Evolutionary conservation across 306 rosid genomes (phyloP).

Genomic region (Quercus cerris): DNA sequence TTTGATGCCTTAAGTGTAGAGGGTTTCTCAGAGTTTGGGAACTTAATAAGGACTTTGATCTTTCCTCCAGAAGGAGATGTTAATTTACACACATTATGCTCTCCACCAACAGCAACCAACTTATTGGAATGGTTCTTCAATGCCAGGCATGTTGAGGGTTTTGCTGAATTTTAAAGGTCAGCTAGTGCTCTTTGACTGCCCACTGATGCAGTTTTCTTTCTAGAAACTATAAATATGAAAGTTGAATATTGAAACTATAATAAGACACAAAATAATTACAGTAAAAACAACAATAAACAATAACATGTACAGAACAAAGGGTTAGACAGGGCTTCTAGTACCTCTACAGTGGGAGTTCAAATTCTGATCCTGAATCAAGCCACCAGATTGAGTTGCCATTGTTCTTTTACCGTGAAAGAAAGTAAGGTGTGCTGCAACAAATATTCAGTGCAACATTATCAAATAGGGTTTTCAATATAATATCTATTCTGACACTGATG

Average conservation of each 20-base stretch:
- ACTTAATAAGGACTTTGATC: neutral
- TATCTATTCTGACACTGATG: too few species aligned
- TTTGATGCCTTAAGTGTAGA: neutral
- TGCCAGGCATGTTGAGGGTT: neutral
- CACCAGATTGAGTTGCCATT: neutral
- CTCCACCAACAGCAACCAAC: neutral
- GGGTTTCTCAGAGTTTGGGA: neutral
- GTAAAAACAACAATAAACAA: too few species aligned
- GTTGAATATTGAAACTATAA: neutral
- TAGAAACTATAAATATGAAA: neutral
- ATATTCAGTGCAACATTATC: neutral
- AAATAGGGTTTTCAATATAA: too few species aligned
- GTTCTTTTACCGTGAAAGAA: neutral
- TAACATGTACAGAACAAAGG: too few species aligned
- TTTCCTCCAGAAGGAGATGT: neutral
- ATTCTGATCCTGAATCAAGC: neutral
- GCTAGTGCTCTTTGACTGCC: neutral
- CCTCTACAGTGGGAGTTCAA: neutral
- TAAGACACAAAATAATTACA: neutral
- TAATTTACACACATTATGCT: neutral
- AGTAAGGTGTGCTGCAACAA: neutral
- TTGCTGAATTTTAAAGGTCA: neutral
- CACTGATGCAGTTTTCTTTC: neutral
- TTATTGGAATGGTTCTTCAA: neutral
- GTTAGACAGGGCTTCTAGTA: too few species aligned